Conservation (phyloP, 805 yeast species). For the Sporopachydermia lactativora region DNA sequence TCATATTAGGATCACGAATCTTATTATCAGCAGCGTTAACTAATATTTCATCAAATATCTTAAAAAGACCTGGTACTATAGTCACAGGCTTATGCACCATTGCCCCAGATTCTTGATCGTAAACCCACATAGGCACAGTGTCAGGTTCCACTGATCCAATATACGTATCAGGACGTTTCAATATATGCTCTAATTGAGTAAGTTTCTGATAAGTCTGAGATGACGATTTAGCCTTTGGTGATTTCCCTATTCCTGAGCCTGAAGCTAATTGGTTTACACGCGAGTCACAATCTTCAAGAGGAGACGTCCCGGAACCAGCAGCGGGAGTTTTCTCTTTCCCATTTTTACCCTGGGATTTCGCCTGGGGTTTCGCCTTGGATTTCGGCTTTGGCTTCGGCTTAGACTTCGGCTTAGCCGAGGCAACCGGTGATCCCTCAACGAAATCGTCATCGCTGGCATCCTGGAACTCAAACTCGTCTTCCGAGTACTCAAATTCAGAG, state of each 20-base stretch:
- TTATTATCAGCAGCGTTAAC: conserved; percentile 99
- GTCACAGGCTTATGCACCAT: conserved; percentile 44
- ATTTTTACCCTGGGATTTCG: background rate
- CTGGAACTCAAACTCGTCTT: background rate
- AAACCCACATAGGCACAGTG: conserved; percentile 75
- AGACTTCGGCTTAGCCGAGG: background rate
- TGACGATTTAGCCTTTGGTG: conserved; percentile 27
- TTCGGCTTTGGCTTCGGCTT: background rate
- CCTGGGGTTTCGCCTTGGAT: conserved; percentile 1
- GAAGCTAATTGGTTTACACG: background rate
- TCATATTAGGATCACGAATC: conserved; percentile 88
- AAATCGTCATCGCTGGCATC: background rate
- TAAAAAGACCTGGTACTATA: conserved; percentile 91
- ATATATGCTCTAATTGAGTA: conserved; percentile 89
- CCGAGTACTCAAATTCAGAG: background rate
- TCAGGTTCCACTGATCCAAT: conserved; percentile 87
- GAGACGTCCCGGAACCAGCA: background rate
- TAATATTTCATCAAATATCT: conserved; percentile 91
- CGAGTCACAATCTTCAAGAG: background rate
- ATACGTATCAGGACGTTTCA: conserved; percentile 96
- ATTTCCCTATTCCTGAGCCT: too few species aligned
- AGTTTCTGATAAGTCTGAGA: conserved; percentile 82
- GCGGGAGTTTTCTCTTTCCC: background rate
- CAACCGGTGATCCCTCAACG: background rate
- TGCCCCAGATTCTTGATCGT: conserved; percentile 45